Conservation (phyloP, 495 filamentous ascomycete genomes). For the Hapsidospora chrysogenum region DNA sequence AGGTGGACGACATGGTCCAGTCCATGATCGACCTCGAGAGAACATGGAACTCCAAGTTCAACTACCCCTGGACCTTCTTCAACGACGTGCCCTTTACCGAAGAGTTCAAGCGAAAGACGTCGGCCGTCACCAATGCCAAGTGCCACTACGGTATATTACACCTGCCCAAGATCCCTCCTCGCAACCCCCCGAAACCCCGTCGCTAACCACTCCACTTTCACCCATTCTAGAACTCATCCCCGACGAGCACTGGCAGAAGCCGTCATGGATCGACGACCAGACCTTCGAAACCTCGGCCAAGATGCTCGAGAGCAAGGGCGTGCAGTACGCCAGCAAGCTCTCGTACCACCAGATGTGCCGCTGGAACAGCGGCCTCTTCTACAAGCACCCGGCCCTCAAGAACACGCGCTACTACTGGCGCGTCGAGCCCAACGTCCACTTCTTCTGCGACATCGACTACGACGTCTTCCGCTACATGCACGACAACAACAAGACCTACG, state of each 20-base stretch:
- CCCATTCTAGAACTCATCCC: conserved; percentile 57
- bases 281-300: conserved; percentile 71
- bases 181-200: not conserved
- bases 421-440: conserved; percentile 96
- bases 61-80: conserved; percentile 99
- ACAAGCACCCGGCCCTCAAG: conserved; percentile 78
- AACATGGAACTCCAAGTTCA: conserved; percentile 97
- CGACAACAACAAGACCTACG: conserved; percentile 95
- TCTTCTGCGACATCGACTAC: conserved; percentile 98
- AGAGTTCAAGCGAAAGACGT: conserved; percentile 75
- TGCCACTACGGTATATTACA: conserved; percentile 54
- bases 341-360: conserved; percentile 99
- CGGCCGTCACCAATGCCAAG: conserved; percentile 67
- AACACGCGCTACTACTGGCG: conserved; percentile 92
- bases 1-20: conserved; percentile 65
- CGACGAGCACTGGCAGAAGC: conserved; percentile 84
- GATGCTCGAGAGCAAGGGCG: conserved; percentile 63
- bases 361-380: conserved; percentile 98
- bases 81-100: conserved; percentile 86
- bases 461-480: conserved; percentile 98
- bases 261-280: conserved; percentile 80
- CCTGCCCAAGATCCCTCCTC: no score
- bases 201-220: not conserved
- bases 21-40: conserved; percentile 83
- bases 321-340: conserved; percentile 75